These are phyloP conservation scores for Ascocoryne sarcoides DNA, from an alignment of 2,329 filamentous ascomycete species.

Conservation along the genomic window DNA sequence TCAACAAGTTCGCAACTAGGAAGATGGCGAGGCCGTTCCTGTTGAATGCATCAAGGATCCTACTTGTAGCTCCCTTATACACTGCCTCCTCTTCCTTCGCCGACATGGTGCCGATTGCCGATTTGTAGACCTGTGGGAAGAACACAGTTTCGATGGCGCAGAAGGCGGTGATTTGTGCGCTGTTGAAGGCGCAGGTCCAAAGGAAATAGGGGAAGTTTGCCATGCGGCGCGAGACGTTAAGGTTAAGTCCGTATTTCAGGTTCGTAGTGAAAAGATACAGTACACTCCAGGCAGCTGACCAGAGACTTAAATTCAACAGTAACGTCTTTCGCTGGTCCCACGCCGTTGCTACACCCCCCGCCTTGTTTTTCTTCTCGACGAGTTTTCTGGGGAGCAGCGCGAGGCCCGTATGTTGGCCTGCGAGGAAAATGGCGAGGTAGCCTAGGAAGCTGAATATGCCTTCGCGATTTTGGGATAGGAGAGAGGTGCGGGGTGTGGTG, in stretches of 20 bases:
- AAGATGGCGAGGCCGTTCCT: slow-evolving; percentile 82
- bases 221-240: slow-evolving; percentile 76
- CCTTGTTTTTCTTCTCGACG: slow-evolving; percentile 35
- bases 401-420: slow-evolving; percentile 77
- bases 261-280: slow-evolving; percentile 64
- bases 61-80: slow-evolving; percentile 64
- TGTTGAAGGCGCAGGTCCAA: slow-evolving; percentile 91
- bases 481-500: slow-evolving; percentile 65
- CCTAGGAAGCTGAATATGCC: slow-evolving; percentile 92
- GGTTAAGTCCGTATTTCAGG: slow-evolving; percentile 59
- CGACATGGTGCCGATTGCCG: slow-evolving; percentile 37
- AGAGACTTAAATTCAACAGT: slow-evolving; percentile 53
- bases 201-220: slow-evolving; percentile 91
- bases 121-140: slow-evolving; percentile 62
- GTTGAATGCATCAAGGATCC: slow-evolving; percentile 76
- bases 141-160: slow-evolving; percentile 68
- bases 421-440: slow-evolving; percentile 90
- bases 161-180: slow-evolving; percentile 69
- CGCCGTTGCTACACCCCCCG: slow-evolving; percentile 28
- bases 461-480: slow-evolving; percentile 86
- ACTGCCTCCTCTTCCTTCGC: slow-evolving; percentile 52
- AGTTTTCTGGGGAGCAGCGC: slow-evolving; percentile 58
- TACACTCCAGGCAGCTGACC: slow-evolving; percentile 58
- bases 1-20: slow-evolving; percentile 78
- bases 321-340: slow-evolving; percentile 46